Percentiles rank a stretch among this genome's conserved stretches.
These are phyloP conservation scores for Fusarium beomiforme DNA, from an alignment of 2,329 filamentous ascomycete species.

Conservation along the genomic window DNA sequence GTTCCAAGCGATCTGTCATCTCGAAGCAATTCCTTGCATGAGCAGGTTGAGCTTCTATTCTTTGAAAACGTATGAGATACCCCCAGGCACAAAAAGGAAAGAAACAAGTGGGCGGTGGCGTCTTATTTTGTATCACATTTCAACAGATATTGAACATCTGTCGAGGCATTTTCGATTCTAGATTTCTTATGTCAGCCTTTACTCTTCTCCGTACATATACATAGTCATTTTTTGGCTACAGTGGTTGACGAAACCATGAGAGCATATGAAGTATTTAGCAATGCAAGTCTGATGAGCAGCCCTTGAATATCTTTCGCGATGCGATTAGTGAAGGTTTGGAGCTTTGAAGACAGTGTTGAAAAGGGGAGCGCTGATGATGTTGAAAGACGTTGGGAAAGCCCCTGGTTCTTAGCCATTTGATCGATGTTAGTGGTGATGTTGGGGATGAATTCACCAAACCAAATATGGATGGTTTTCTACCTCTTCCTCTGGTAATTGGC, in stretches of 20 bases:
- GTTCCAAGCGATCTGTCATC: conserved; percentile 24
- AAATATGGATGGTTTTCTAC: conserved; percentile 4
- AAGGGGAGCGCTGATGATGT: not conserved
- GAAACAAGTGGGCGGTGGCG: not conserved
- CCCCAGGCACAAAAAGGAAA: not conserved
- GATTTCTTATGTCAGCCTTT: conserved; percentile 19
- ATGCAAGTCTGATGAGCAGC: conserved; percentile 3
- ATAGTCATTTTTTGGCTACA: conserved; percentile 15
- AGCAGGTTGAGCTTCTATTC: conserved; percentile 7
- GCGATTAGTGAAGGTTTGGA: not conserved
- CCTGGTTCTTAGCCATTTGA: conserved; percentile 23
- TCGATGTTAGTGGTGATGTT: conserved; percentile 2
- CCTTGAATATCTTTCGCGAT: not conserved
- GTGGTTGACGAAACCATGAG: not conserved
- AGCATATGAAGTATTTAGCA: conserved; percentile 21
- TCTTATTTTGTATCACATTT: conserved; percentile 18
- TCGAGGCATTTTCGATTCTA: conserved; percentile 10
- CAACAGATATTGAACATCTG: conserved; percentile 11
- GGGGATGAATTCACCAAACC: conserved; percentile 4
- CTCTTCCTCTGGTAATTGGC: not conserved
- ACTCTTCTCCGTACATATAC: conserved; percentile 36
- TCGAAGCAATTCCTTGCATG: conserved; percentile 33
- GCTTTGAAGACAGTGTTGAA: not conserved
- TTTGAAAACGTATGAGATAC: conserved; percentile 18
- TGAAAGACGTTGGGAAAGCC: conserved; percentile 20